phyloP scores from a whole-genome alignment of 768 basidiomycete genomes.

The Cystobasidium tubakii region DNA sequence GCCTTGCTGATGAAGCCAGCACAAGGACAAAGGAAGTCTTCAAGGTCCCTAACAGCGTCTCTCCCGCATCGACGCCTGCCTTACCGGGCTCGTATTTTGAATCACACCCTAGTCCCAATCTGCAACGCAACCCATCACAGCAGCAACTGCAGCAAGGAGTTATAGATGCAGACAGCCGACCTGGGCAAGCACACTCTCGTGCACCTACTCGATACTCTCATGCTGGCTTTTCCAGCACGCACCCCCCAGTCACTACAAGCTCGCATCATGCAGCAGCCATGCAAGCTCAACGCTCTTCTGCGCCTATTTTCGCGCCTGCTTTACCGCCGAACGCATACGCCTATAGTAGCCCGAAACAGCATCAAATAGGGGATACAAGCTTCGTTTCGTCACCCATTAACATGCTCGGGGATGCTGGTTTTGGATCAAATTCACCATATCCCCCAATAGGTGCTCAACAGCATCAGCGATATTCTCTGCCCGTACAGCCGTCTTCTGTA shows the following conservation, averaged over 20 bases:
- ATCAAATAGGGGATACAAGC: not conserved
- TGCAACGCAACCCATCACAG: not conserved
- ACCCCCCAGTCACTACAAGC: not conserved
- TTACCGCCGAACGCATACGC: not conserved
- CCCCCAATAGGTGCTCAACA: constrained; percentile 12
- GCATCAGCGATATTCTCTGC: constrained; percentile 22
- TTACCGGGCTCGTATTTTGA: not conserved
- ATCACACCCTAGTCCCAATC: not conserved
- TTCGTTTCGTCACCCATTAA: not conserved
- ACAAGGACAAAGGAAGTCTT: not conserved
- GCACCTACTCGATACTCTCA: not conserved
- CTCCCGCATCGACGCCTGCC: not conserved
- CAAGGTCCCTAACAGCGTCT: not conserved
- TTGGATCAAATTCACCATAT: constrained; percentile 31
- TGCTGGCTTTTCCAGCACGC: not conserved
- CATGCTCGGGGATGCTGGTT: constrained; percentile 3
- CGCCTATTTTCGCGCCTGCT: not conserved
- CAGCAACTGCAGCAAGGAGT: not conserved
- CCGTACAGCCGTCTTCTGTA: not conserved
- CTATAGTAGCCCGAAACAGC: not conserved
- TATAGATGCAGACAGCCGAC: not conserved
- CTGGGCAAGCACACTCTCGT: not conserved
- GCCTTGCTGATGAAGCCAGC: not conserved
- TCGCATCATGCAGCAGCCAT: constrained; percentile 4
- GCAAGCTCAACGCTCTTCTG: not conserved